Evolutionary conservation across 345 rosid species (phyloP).

Genomic region (Linum usitatissimum): DNA sequence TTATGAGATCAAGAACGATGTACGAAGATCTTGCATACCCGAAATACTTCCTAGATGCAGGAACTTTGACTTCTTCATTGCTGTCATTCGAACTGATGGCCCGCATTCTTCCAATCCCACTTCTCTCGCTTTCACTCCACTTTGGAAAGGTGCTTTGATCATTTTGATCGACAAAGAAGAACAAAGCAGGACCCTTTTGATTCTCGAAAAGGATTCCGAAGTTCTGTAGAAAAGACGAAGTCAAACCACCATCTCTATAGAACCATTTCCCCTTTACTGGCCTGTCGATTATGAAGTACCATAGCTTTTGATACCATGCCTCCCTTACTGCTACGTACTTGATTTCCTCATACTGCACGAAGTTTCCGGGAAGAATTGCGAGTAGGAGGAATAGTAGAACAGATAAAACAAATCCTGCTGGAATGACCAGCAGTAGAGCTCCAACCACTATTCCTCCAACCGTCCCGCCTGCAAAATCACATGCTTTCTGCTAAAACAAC

Average conservation of each 20-base stretch:
- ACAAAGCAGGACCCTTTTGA: slow-evolving; percentile 37
- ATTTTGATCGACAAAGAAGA: slow-evolving; percentile 25
- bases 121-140: slow-evolving; percentile 29
- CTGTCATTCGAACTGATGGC: slow-evolving; percentile 39
- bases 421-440: slow-evolving; percentile 34
- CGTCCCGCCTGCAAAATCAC: slow-evolving; percentile 30
- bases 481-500: slow-evolving; percentile 11
- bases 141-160: slow-evolving; percentile 26
- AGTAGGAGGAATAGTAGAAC: slow-evolving; percentile 26
- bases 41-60: slow-evolving; percentile 14
- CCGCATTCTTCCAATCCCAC: slow-evolving; percentile 43
- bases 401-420: slow-evolving; percentile 32
- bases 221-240: slow-evolving; percentile 28
- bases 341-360: slow-evolving; percentile 40
- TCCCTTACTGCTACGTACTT: slow-evolving; percentile 13
- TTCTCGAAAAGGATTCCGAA: slow-evolving; percentile 36
- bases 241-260: slow-evolving; percentile 33
- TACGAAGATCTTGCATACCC: slow-evolving; percentile 42
- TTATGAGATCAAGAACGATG: slow-evolving; percentile 34
- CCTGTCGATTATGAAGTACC: slow-evolving; percentile 26
- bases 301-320: slow-evolving; percentile 25
- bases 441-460: slow-evolving; percentile 33
- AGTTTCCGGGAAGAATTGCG: slow-evolving; percentile 25
- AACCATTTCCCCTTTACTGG: slow-evolving; percentile 39
- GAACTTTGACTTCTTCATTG: slow-evolving; percentile 28